Percentiles rank a stretch among this genome's conserved stretches.
phyloP scores from a whole-genome alignment of 2,329 filamentous ascomycete species.

The Malbranchea cinnamomea region DNA sequence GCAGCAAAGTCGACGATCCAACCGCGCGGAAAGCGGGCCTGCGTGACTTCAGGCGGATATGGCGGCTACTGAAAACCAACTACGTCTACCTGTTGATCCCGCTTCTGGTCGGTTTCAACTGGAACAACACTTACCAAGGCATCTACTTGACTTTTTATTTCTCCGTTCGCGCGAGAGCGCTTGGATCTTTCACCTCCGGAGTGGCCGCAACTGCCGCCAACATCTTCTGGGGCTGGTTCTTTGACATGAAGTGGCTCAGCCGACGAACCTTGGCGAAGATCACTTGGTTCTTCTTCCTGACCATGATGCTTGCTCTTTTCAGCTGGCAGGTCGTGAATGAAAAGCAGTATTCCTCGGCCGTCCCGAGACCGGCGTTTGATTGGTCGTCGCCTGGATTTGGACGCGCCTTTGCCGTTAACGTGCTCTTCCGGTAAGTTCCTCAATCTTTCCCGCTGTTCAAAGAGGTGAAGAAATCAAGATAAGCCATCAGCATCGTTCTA shows the following conservation, averaged over 20 bases:
- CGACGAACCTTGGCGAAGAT: constrained; percentile 29
- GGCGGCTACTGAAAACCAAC: constrained; percentile 23
- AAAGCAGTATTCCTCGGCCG: constrained; percentile 26
- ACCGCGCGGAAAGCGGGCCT: constrained; percentile 21
- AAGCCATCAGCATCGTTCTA: no score
- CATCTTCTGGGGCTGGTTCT: constrained; percentile 37
- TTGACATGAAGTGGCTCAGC: constrained; percentile 28
- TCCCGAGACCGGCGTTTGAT: constrained; percentile 28
- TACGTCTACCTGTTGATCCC: constrained; percentile 34
- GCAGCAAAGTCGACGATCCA: constrained; percentile 9
- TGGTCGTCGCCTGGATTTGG: constrained; percentile 33
- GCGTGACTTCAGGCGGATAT: constrained; percentile 22
- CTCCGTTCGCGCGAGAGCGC: constrained; percentile 31
- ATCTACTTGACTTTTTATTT: constrained; percentile 39
- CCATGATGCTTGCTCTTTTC: constrained; percentile 29
- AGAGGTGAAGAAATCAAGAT: not conserved
- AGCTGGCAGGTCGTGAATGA: constrained; percentile 36
- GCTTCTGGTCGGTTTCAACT: constrained; percentile 33
- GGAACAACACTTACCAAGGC: constrained; percentile 35
- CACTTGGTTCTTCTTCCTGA: constrained; percentile 28
- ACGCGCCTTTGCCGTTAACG: constrained; percentile 33
- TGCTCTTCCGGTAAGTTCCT: constrained; percentile 27
- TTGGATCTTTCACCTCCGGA: constrained; percentile 29
- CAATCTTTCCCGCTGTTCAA: no score
- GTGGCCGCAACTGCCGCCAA: constrained; percentile 32